Evolutionary conservation across 2,329 filamentous ascomycete genomes (phyloP).

Genomic region (Trichoderma citrinoviride): DNA sequence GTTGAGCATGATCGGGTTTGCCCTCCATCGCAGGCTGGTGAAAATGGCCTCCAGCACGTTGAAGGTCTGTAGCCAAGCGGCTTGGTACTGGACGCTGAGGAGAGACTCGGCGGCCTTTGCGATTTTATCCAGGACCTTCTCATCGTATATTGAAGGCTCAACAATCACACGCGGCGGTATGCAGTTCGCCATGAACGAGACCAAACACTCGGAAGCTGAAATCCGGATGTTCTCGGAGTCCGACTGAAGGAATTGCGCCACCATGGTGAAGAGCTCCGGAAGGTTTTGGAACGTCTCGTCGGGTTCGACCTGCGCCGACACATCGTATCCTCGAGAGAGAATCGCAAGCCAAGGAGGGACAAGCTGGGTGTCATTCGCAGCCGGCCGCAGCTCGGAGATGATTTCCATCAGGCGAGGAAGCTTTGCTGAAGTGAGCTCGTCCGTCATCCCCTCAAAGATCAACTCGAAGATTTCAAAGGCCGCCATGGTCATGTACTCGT

Average conservation of each 20-base stretch:
- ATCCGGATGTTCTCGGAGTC: slow-evolving; percentile 89
- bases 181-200: slow-evolving; percentile 90
- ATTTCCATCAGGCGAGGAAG: slow-evolving; percentile 85
- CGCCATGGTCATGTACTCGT: slow-evolving; percentile 94
- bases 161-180: slow-evolving; percentile 79
- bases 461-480: slow-evolving; percentile 97
- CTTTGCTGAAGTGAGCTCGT: slow-evolving; percentile 84
- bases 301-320: slow-evolving; percentile 81
- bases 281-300: slow-evolving; percentile 91
- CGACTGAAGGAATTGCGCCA: slow-evolving; percentile 79
- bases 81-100: slow-evolving; percentile 86
- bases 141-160: slow-evolving; percentile 88
- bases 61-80: slow-evolving; percentile 93
- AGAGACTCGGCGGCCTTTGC: slow-evolving; percentile 70
- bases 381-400: slow-evolving; percentile 86
- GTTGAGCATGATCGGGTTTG: slow-evolving; percentile 72
- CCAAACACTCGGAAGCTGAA: slow-evolving; percentile 90
- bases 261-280: slow-evolving; percentile 76
- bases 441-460: slow-evolving; percentile 88
- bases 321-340: slow-evolving; percentile 88
- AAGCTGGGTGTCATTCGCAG: slow-evolving; percentile 89
- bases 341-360: slow-evolving; percentile 97
- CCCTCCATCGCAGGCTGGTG: slow-evolving; percentile 79
- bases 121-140: slow-evolving; percentile 82
- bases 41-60: slow-evolving; percentile 84